Percentiles rank a stretch among this genome's conserved stretches.
Evolutionary conservation across 1,284 basidiomycete genomes (phyloP).

Genomic region (Cryptococcus floricola): DNA sequence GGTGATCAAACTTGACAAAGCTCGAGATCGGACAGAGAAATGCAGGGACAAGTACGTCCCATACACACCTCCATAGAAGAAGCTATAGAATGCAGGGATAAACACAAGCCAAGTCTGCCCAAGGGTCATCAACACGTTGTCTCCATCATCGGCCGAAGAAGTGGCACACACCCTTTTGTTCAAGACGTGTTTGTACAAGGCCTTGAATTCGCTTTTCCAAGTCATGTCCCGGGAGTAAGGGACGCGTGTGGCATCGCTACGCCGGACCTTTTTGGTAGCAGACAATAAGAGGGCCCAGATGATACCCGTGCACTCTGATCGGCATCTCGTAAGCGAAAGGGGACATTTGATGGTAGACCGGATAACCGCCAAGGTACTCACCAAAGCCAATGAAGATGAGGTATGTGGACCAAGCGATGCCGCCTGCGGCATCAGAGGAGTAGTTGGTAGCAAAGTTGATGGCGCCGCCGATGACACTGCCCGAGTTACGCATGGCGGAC

Average conservation of each 20-base stretch:
- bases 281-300: constrained; percentile 25
- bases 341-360: not conserved
- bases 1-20: constrained; percentile 31
- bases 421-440: constrained; percentile 14
- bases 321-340: not conserved
- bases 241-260: constrained; percentile 27
- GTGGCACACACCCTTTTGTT: constrained; percentile 14
- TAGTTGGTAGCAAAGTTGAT: constrained; percentile 30
- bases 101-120: constrained; percentile 22
- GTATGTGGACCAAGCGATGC: constrained; percentile 26
- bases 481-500: constrained; percentile 26
- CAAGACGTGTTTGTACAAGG: constrained; percentile 16
- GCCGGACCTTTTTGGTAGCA: constrained; percentile 21
- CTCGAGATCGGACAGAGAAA: constrained; percentile 34
- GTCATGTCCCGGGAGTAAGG: constrained; percentile 13
- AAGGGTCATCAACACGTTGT: not conserved
- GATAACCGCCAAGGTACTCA: constrained; percentile 9
- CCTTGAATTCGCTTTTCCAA: constrained; percentile 21
- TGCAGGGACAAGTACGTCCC: constrained; percentile 31
- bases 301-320: constrained; percentile 20
- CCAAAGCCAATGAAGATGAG: constrained; percentile 31
- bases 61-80: constrained; percentile 29
- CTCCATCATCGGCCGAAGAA: too few relatives aligned
- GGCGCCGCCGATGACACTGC: constrained; percentile 25
- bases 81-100: constrained; percentile 30